Conservation (phyloP, 805 yeast genomes). For the Ogataea allantospora region DNA sequence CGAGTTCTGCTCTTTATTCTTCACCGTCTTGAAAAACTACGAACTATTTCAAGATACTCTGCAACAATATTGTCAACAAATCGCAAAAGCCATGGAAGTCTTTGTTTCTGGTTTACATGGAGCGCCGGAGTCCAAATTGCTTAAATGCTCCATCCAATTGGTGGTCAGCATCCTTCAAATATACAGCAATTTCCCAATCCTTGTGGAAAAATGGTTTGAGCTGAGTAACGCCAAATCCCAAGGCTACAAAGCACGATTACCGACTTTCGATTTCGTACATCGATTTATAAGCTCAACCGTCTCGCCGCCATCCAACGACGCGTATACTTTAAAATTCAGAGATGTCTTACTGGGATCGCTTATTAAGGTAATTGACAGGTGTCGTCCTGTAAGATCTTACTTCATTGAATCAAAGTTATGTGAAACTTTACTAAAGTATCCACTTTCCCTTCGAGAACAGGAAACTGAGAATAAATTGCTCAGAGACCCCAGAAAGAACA, state of each 20-base stretch:
- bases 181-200: constrained; percentile 13
- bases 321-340: constrained; percentile 8
- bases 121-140: constrained; percentile 13
- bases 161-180: constrained; percentile 13
- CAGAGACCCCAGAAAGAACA: constrained; percentile 15
- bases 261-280: constrained; percentile 21
- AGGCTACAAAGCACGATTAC: constrained; percentile 10
- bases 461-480: constrained; percentile 12
- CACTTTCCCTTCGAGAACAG: constrained; percentile 12
- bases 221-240: constrained; percentile 8
- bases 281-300: constrained; percentile 10
- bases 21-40: constrained; percentile 14
- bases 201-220: constrained; percentile 22
- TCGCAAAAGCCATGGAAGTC: constrained; percentile 11
- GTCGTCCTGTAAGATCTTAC: constrained; percentile 9
- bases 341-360: constrained; percentile 11
- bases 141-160: constrained; percentile 15
- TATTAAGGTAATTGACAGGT: constrained; percentile 12
- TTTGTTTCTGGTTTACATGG: constrained; percentile 14
- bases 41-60: constrained; percentile 17
- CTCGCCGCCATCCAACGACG: constrained; percentile 6
- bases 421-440: constrained; percentile 16
- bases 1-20: constrained; percentile 14
- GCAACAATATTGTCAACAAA: constrained; percentile 4
- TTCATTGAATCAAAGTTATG: constrained; percentile 16